These are phyloP conservation scores for Prinsepia uniflora DNA, from an alignment of 306 rosid species.

Conservation along the genomic window DNA sequence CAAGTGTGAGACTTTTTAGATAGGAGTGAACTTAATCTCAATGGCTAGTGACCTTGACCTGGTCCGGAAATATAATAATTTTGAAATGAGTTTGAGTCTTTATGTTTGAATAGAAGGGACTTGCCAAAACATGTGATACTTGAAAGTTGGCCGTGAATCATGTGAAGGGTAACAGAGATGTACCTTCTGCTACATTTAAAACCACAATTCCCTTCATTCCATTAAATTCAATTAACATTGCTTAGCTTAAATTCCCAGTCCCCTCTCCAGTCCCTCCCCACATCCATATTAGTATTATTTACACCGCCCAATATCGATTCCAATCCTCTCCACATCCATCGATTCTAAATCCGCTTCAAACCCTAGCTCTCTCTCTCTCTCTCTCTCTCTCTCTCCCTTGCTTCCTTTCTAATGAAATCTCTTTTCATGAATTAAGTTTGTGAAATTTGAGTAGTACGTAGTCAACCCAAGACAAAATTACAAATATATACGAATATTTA, in stretches of 20 bases:
- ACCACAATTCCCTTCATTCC: background rate
- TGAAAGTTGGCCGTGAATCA: conserved; percentile 67
- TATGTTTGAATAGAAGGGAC: conserved; percentile 28
- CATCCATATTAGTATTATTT: background rate
- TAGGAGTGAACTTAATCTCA: background rate
- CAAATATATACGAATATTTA: conserved; percentile 1
- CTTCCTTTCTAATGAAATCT: conserved; percentile 20
- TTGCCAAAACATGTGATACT: conserved; percentile 57
- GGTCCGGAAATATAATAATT: background rate
- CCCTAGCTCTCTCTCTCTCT: background rate
- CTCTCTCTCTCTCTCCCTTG: background rate
- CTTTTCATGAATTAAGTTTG: background rate
- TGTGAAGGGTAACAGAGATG: conserved; percentile 62
- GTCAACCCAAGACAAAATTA: conserved; percentile 2
- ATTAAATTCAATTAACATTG: background rate
- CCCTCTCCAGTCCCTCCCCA: background rate
- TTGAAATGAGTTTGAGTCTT: background rate
- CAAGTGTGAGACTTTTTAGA: background rate
- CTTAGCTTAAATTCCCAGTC: background rate
- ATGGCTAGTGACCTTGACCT: too few relatives aligned
- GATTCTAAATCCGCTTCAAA: conserved; percentile 1
- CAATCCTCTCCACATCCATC: background rate
- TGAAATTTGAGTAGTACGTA: conserved; percentile 7
- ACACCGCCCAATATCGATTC: background rate
- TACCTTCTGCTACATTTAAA: conserved; percentile 54